phyloP scores from a whole-genome alignment of 2,329 filamentous ascomycete species.

The Fulvia fulva region DNA sequence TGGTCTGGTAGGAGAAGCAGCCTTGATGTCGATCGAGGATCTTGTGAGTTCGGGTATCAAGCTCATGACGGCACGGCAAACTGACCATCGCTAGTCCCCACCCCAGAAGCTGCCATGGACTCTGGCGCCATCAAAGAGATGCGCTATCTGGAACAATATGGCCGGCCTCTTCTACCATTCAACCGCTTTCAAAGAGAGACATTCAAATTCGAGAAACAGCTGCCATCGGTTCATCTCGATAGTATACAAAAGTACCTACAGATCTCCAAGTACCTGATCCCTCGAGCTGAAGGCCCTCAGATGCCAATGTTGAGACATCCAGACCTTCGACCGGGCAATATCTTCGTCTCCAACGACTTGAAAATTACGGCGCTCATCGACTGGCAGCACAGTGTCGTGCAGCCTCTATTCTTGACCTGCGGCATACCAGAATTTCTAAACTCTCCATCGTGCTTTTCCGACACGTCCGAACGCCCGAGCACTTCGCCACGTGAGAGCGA shows the following conservation, averaged over 20 bases:
- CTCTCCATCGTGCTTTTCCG: slow-evolving; percentile 17
- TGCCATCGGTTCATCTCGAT: slow-evolving; percentile 27
- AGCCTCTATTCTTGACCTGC: slow-evolving; percentile 38
- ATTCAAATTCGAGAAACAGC: slow-evolving; percentile 31
- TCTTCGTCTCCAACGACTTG: slow-evolving; percentile 32
- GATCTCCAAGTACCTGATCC: slow-evolving; percentile 26
- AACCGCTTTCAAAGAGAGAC: slow-evolving; percentile 32
- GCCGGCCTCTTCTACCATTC: slow-evolving; percentile 31
- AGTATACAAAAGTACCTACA: slow-evolving; percentile 32
- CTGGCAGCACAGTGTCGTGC: slow-evolving; percentile 38
- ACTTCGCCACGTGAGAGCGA: slow-evolving; percentile 11
- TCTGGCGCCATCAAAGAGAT: slow-evolving; percentile 35
- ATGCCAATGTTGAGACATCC: slow-evolving; percentile 19
- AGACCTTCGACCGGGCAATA: slow-evolving; percentile 32
- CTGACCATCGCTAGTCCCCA: slow-evolving; percentile 25
- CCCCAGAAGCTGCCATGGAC: slow-evolving; percentile 25
- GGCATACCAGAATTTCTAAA: slow-evolving; percentile 40
- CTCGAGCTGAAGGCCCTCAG: slow-evolving; percentile 1
- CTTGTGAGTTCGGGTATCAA: slow-evolving; percentile 27
- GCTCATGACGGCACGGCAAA: neutral
- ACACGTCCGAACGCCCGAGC: slow-evolving; percentile 5
- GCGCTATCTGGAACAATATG: slow-evolving; percentile 28
- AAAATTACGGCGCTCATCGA: slow-evolving; percentile 35
- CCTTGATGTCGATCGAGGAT: slow-evolving; percentile 30
- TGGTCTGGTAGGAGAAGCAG: slow-evolving; percentile 32